Base-by-base conservation (phyloP, 208 protist genomes). In the Acanthamoeba divionensis region DNA sequence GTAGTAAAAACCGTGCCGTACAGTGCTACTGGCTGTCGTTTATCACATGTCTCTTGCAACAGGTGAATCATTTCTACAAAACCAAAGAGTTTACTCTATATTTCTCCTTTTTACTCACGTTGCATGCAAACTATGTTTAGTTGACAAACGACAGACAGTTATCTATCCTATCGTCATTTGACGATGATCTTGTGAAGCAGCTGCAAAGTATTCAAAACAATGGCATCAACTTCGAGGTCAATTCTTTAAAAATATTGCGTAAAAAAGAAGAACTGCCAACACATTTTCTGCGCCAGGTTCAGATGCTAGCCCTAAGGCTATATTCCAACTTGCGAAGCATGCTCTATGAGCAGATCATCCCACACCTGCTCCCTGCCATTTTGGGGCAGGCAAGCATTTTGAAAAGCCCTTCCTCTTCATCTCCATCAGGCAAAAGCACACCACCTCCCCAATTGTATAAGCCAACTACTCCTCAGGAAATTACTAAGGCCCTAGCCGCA, bases 21-120 rank as follows among this genome's bases (percentile, higher is more conserved):
- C 63, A 71, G 29, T 71, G 63, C 63, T 71, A 71, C 45, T 71
- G 63, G 63, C 38, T 71, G 63, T 31, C 63, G 12, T 71, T 41
- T 24, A 8, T 3, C 63, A 31, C 45, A 6, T 71, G 33, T 7
- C 18, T 71, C 7, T 18, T 71, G 18, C 7, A 36, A 10, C 63
- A 71, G 63, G 63, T 71, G n/a, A 5, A 7, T 18, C 21, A 13
- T 38, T 5, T 41, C 63, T 18, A n/a, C 15, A 15, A 33, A 41
- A 10, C 29, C 18, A 31, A n/a, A 6, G 36, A 41, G 62, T 6
- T 66, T n/a, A n/a, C 31, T 26, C 24, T 8, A 4, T 26, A 26
- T 63, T n/a, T 8, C 24, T 63, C 9, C 26, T 15, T 5, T 29
- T 65, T n/a, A 7, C 9, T n/a, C 8, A 18, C 45, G 63, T 1